Evolutionary conservation across 495 filamentous ascomycete species (phyloP), one percentile per base, ranked within the genome.

Genomic region (Hypomontagnella monticulosa): DNA sequence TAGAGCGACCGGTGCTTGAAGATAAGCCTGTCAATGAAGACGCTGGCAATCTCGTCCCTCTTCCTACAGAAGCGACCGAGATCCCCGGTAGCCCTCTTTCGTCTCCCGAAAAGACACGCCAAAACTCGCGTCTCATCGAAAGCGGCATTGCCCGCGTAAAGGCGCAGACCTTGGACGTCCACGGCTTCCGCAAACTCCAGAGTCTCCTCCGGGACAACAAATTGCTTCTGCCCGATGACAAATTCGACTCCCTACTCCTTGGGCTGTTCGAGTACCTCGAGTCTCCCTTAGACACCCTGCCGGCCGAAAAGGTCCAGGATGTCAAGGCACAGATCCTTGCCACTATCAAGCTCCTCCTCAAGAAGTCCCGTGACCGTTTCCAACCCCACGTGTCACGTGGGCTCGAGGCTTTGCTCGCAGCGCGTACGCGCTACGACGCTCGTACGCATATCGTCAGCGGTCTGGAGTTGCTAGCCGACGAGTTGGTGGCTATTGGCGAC

Each of bases 121-220:
- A 83, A 14, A 80, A 76, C 34, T 72, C 74, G 6, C 79, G 83
- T 32, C 73, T 96, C 30, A 84, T 97, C 2, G 83, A 85, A 36
- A 95, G 90, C 64, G 92, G 90, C 47, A 91, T 96, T 63, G 79
- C 83, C 16, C 88, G 90, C 30, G 86, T 97, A 51, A 85, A 84
- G 33, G 83, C 85, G 8, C 83, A 85, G 61, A 85, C 84, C 5
- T 84, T 97, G 34, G 93, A 97, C 69, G 90, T 92, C 4, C 90
- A 93, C 64, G 92, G 91, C 51, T 96, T 97, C 78, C 88, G 93
- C 48, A 93, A 95, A 61, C 76, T 97, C 8, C 93, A 96, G 73
- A 84, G 87, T 20, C 83, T 97, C 58, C 88, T 94, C 64, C 86
- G 89, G 52, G 87, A 88, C 62, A 88, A 88, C 60, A 86, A 86